These are phyloP conservation scores for Alternaria burnsii DNA, from an alignment of 2,329 filamentous ascomycete species.

Conservation along the genomic window DNA sequence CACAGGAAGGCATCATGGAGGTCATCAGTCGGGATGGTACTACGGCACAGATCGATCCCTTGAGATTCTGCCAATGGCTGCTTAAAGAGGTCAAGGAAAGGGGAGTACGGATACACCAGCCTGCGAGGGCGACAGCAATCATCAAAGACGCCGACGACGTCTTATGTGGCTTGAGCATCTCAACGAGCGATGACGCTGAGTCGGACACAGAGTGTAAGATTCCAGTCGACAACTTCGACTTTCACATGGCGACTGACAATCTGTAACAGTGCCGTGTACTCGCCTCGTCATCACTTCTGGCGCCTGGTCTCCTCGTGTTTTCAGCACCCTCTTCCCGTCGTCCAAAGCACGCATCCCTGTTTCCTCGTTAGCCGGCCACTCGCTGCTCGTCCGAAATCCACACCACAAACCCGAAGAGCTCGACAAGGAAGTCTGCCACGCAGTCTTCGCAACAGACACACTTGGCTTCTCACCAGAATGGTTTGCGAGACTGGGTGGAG, in stretches of 20 bases:
- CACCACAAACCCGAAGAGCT: slow-evolving; percentile 57
- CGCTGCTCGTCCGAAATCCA: slow-evolving; percentile 71
- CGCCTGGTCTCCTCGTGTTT: slow-evolving; percentile 75
- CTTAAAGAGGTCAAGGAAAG: slow-evolving; percentile 64
- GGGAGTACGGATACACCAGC: slow-evolving; percentile 73
- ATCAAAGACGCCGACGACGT: slow-evolving; percentile 60
- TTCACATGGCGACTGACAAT: slow-evolving; percentile 19
- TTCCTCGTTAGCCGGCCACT: slow-evolving; percentile 73
- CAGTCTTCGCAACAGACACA: slow-evolving; percentile 70
- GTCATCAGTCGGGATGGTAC: slow-evolving; percentile 68
- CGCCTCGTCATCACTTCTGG: slow-evolving; percentile 73
- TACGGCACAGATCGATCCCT: slow-evolving; percentile 75
- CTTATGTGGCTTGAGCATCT: slow-evolving; percentile 60
- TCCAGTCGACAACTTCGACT: neutral
- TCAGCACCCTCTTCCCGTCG: slow-evolving; percentile 68
- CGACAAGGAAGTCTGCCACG: slow-evolving; percentile 66
- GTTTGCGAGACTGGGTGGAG: slow-evolving; percentile 71
- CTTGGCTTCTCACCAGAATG: slow-evolving; percentile 73
- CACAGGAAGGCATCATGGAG: slow-evolving; percentile 65
- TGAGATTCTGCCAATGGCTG: slow-evolving; percentile 71
- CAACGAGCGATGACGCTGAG: slow-evolving; percentile 9
- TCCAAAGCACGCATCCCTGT: slow-evolving; percentile 65
- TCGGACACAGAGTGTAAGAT: slow-evolving; percentile 18
- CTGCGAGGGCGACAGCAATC: slow-evolving; percentile 65
- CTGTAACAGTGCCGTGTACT: slow-evolving; percentile 65